Percentiles rank a stretch among this genome's conserved stretches.
Conservation (phyloP, 805 yeast species). For the Ogataea parapolymorpha region DNA sequence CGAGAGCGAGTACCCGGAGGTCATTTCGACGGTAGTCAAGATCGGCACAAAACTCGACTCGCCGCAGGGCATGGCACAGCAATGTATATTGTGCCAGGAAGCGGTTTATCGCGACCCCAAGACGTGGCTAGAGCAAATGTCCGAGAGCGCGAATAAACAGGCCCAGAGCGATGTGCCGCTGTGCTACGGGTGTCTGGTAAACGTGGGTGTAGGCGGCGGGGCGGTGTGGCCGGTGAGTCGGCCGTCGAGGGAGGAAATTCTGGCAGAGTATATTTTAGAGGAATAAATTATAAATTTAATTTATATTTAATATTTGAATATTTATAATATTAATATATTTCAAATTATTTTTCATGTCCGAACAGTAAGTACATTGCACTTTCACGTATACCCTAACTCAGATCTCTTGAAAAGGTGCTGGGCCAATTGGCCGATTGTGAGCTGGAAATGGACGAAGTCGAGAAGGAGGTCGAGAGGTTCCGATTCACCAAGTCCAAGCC, state of each 20-base stretch:
- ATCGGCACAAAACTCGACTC: slow-evolving; percentile 74
- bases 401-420: slow-evolving; percentile 36
- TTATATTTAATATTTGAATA: too few species aligned
- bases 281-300: too few species aligned
- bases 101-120: slow-evolving; percentile 55
- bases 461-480: slow-evolving; percentile 54
- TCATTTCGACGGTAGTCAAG: slow-evolving; percentile 87
- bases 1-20: slow-evolving; percentile 79
- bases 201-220: slow-evolving; percentile 45
- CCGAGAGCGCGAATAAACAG: slow-evolving; percentile 32
- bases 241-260: slow-evolving; percentile 27
- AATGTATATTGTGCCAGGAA: slow-evolving; percentile 57
- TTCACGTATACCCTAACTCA: neutral
- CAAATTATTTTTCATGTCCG: neutral
- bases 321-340: slow-evolving; percentile 17
- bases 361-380: slow-evolving; percentile 2
- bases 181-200: slow-evolving; percentile 77
- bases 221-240: slow-evolving; percentile 30
- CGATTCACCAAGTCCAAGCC: slow-evolving; percentile 52
- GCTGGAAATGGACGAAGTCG: slow-evolving; percentile 55
- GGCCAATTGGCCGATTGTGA: slow-evolving; percentile 55
- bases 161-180: slow-evolving; percentile 29
- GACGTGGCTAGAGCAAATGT: slow-evolving; percentile 65
- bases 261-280: slow-evolving; percentile 24
- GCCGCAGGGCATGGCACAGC: slow-evolving; percentile 32